A percentile compares a stretch with the other conserved stretches of the same genome.
These are phyloP conservation scores for Tricholoma terreum DNA, from an alignment of 768 basidiomycete genomes.

Conservation along the genomic window DNA sequence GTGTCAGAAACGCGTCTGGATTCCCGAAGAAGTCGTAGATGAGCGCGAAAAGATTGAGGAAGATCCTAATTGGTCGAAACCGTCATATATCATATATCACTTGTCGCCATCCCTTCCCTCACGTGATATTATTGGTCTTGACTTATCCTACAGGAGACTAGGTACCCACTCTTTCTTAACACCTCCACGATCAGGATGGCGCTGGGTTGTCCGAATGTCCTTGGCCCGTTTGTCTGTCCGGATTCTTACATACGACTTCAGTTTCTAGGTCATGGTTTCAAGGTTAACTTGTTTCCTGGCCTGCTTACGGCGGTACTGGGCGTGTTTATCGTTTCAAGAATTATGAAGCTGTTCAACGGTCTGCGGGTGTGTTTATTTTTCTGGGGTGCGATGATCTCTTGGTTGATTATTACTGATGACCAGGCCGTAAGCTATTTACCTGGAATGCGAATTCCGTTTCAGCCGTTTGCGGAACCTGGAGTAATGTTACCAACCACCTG, in stretches of 20 bases:
- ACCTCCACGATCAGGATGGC: neutral
- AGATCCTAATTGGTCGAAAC: no score
- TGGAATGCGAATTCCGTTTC: slow-evolving; percentile 40
- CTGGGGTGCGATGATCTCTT: neutral
- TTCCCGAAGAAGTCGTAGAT: no score
- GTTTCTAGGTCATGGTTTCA: slow-evolving; percentile 14
- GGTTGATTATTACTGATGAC: neutral
- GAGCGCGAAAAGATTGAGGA: neutral
- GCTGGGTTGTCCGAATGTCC: neutral
- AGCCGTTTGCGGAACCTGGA: slow-evolving; percentile 37
- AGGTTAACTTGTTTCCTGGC: slow-evolving; percentile 4
- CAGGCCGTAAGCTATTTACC: slow-evolving; percentile 37
- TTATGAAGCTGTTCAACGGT: slow-evolving; percentile 27
- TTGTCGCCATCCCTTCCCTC: no score
- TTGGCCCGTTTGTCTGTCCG: neutral
- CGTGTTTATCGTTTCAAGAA: slow-evolving; percentile 29
- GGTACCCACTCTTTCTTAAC: neutral
- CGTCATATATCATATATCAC: no score
- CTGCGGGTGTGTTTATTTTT: slow-evolving; percentile 25
- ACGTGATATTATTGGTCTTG: no score
- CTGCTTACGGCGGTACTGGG: slow-evolving; percentile 10
- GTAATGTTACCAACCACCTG: slow-evolving; percentile 35
- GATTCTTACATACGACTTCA: slow-evolving; percentile 3
- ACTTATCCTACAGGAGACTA: no score
- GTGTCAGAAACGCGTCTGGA: no score